Base-by-base conservation (phyloP, 306 rosid genomes). In the Citrullus colocynthis region DNA sequence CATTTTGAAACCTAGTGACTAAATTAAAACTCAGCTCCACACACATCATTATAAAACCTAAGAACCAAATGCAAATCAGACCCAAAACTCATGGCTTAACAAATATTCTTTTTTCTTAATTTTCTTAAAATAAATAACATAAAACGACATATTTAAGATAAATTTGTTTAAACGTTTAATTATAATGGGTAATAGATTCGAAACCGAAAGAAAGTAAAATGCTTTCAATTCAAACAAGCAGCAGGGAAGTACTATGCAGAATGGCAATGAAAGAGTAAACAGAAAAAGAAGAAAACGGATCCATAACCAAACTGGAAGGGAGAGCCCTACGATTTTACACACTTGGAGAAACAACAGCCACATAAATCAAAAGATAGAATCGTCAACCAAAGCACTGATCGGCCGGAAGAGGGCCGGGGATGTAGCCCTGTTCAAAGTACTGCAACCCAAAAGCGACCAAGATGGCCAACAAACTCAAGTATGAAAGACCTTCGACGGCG, bases 321-420 rank as follows among this genome's bases (percentile, higher is more conserved):
- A 67, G 9, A 65, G 16, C 72, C 28, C 48, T 36, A 65, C 7
- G 72, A 66, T 57, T 24, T 32, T 59, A 28, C 61, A 54, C 30
- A 3, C 18, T 41, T 69, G 79, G 81, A 84, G 45, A 28, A 6
- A 67, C n/a, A 60, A 64, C 28, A 78, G 81, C 93, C 97, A 89
- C 88, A 84, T 54, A 32, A n/a, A 63, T 39, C 18, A 36, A 16
- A 79, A 75, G 88, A 85, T 86, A 88, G 57, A 52, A 52, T 62
- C 80, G 16, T 88, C 84, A 95, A 42, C 96, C 97, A 44, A 92
- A 92, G 88, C 97, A 95, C 84, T 92, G 95, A 77, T 90, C 98
- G 20, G 85, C 87, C 14, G 96, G 98, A 52, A 94, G 96, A 58
- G 97, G 96, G 75, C 93, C 97, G 0, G 97, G 97, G 24, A 95